Base-by-base conservation (phyloP, 2,329 filamentous ascomycete genomes). In the Nemania bipapillata region DNA sequence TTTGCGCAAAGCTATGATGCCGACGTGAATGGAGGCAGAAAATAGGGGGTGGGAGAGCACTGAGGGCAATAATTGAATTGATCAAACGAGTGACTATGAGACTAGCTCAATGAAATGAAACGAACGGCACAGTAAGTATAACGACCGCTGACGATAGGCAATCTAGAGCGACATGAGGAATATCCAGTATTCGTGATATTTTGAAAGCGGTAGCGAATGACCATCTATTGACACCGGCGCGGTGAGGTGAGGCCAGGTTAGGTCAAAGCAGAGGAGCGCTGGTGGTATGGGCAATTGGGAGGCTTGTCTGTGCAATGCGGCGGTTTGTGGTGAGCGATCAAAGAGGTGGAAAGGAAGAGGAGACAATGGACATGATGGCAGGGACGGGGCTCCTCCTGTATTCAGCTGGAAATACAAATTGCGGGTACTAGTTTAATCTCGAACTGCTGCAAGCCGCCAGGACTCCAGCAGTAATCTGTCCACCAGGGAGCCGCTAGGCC, bases 81-180 rank as follows among this genome's bases (percentile, higher is more conserved):
- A 70, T 72, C 72, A 79, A 83, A 83, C 80, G 83, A 84, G 80
- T 81, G 82, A 81, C 77, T 76, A 72, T 77, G 82, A 84, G 82
- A 81, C 83, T 83, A 83, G 83, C 83, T 85, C 83, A 76, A 74
- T 69, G 70, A 75, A 73, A 72, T 69, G 72, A 72, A 73, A 72
- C 72, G 73, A 68, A 68, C 52, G 74, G 72, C n/a, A 73, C 72
- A 72, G 47, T 32, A 55, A 67, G 30, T 73, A 72, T 57, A 64
- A 68, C 75, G 75, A 74, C 65, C 66, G 72, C 72, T 69, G 72
- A 70, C 64, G 74, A 74, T 30, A 72, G 65, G 73, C 65, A 73
- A 74, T 73, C 72, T 73, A 71, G 73, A 74, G 73, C 69, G 71
- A 72, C 72, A 74, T 77, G 58, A 69, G 72, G 70, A 72, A 71